Base-by-base conservation (phyloP, 2,329 filamentous ascomycete genomes). In the Neofusicoccum parvum region DNA sequence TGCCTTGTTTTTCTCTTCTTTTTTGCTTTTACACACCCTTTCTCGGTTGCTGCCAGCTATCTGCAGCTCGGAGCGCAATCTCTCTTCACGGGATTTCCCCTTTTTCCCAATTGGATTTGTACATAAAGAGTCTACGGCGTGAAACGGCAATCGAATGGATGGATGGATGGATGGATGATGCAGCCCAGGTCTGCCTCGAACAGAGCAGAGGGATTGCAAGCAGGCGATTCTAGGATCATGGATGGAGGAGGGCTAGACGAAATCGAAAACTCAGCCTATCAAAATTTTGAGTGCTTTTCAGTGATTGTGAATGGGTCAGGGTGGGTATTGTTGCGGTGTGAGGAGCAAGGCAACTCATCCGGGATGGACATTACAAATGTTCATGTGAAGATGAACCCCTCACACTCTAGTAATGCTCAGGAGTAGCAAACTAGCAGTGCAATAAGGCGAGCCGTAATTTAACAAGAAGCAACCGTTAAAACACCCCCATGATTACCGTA, bases 61-160 rank as follows among this genome's bases (percentile, higher is more conserved):
- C 17, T 34, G 15, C 54, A 27, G 58, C 58, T 27, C 15, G 23
- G 36, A 7, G 17, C 20, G 27, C 32, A 15, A 41, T 27, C 20
- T 50, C 20, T 10, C 17, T 50, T 51, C 7, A 27, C 43, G 34
- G 11, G 32, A 3, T 36, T n/a, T 62, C 7, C 23, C 49, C 20
- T 27, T 14, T 37, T 27, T 32, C 20, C 36, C 36, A 34, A 17
- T 51, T 51, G 59, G 45, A 50, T 50, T 43, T 62, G 46, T 51
- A 51, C 34, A 51, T 51, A 62, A 62, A 20, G 32, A 20, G 9
- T 62, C 14, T 50, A 60, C 43, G 56, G 56, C 56, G 56, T 60
- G 56, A 49, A 48, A 45, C 41, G 27, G 41, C 39, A 60, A 27
- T 39, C 10, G 54, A 59, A 36, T 20, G 32, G 34, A 54, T 20